Evolutionary conservation across 805 yeast species (phyloP).

Genomic region (Candida silvatica): DNA sequence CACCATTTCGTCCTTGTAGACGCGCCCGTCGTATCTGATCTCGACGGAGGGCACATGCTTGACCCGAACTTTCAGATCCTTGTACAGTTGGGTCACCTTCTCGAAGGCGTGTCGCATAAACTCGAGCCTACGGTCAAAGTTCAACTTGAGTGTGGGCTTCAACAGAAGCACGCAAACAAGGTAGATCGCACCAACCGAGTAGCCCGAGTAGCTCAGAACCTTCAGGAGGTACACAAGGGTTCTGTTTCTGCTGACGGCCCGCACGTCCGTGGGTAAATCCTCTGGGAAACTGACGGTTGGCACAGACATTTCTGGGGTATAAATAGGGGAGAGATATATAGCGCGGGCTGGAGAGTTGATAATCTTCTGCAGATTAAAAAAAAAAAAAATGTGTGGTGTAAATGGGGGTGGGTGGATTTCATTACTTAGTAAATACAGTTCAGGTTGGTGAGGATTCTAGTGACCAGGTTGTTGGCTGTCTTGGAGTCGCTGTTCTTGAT

Average conservation of each 20-base stretch:
- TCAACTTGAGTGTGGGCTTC: conserved; percentile 31
- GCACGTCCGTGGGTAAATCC: conserved; percentile 8
- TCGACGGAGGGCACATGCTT: conserved; percentile 32
- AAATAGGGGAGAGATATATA: background rate
- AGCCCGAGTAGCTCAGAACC: conserved; percentile 29
- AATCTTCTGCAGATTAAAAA: too few relatives aligned
- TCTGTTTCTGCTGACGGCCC: conserved; percentile 6
- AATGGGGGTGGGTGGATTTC: background rate
- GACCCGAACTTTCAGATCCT: conserved; percentile 18
- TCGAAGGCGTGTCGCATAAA: conserved; percentile 22
- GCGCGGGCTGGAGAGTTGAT: too few relatives aligned
- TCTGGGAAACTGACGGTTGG: conserved; percentile 28
- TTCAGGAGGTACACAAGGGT: conserved; percentile 21
- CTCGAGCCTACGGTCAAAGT: conserved; percentile 30
- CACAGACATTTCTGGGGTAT: conserved; percentile 3
- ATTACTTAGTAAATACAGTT: conserved; percentile 1
- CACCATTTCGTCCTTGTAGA: conserved; percentile 27
- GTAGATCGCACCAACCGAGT: conserved; percentile 22
- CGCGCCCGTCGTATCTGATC: conserved; percentile 30
- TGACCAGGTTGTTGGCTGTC: conserved; percentile 11
- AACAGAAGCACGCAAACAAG: conserved; percentile 25
- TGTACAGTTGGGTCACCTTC: conserved; percentile 20
- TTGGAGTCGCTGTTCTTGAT: conserved; percentile 7
- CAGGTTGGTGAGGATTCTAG: conserved; percentile 10
- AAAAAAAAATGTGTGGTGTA: too few relatives aligned